Evolutionary conservation across 257 asterid species (phyloP).

Genomic region (Leptodermis oblonga): DNA sequence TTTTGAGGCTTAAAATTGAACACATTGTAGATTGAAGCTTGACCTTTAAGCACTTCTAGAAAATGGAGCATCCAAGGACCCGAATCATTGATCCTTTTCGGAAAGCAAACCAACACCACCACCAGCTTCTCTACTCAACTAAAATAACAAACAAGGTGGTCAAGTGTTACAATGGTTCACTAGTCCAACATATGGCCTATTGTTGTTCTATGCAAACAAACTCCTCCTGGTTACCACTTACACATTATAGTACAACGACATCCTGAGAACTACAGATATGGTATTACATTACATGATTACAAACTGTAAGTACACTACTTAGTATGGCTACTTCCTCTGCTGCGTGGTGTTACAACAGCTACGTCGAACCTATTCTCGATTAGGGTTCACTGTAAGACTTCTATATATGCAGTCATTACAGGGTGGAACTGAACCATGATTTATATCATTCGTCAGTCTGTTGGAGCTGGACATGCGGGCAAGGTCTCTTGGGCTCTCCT

Average conservation of each 20-base stretch:
- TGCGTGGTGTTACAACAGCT: neutral
- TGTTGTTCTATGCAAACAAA: neutral
- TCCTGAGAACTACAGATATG: slow-evolving; percentile 7
- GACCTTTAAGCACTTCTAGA: neutral
- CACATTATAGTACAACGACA: slow-evolving; percentile 3
- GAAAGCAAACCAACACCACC: no score
- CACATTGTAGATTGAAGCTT: no score
- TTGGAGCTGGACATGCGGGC: slow-evolving; percentile 53
- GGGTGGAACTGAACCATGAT: neutral
- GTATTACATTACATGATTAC: neutral
- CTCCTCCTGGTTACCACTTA: neutral
- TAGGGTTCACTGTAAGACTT: slow-evolving; percentile 6
- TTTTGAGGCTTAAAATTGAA: neutral
- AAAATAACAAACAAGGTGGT: neutral
- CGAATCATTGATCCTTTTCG: neutral
- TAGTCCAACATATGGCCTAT: slow-evolving; percentile 1
- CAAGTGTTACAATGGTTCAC: neutral
- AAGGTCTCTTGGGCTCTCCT: slow-evolving; percentile 83
- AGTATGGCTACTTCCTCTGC: slow-evolving; percentile 5
- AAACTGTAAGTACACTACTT: neutral
- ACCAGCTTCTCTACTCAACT: neutral
- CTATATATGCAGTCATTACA: neutral
- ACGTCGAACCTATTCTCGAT: slow-evolving; percentile 7
- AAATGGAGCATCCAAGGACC: neutral
- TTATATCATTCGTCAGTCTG: slow-evolving; percentile 12